Conservation (phyloP, 2,329 filamentous ascomycete genomes). For the Alternaria burnsii region DNA sequence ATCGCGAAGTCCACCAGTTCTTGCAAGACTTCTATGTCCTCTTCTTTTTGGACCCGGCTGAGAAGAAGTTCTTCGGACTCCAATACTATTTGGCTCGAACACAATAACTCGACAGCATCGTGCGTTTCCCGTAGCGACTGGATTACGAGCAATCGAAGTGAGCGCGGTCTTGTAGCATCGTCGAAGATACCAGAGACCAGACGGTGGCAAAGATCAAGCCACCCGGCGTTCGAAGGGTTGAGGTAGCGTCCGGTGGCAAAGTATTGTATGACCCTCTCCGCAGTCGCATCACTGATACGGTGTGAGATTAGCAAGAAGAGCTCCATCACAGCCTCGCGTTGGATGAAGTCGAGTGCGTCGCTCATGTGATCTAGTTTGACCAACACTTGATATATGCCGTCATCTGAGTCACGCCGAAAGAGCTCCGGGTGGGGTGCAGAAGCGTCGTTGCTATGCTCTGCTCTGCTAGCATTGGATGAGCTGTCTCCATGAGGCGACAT, state of each 20-base stretch:
- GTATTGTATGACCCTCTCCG: constrained; percentile 70
- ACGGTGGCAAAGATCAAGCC: constrained; percentile 70
- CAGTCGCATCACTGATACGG: constrained; percentile 71
- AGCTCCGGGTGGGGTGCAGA: constrained; percentile 14
- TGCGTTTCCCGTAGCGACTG: constrained; percentile 64
- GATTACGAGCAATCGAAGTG: constrained; percentile 70
- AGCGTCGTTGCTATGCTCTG: constrained; percentile 26
- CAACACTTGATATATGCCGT: constrained; percentile 40
- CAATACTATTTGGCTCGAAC: constrained; percentile 65
- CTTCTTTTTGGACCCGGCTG: constrained; percentile 68
- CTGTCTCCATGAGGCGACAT: constrained; percentile 17
- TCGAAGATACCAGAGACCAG: constrained; percentile 71
- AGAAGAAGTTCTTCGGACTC: constrained; percentile 70
- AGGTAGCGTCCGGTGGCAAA: constrained; percentile 75
- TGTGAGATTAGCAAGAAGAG: constrained; percentile 71
- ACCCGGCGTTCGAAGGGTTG: constrained; percentile 73
- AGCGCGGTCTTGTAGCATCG: constrained; percentile 66
- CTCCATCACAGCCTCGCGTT: constrained; percentile 70
- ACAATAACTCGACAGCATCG: constrained; percentile 62
- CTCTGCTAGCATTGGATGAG: constrained; percentile 17
- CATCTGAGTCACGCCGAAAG: constrained; percentile 28
- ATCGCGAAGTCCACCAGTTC: constrained; percentile 71
- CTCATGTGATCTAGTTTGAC: constrained; percentile 41
- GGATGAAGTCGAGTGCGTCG: constrained; percentile 62
- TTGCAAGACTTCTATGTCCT: constrained; percentile 70